These are phyloP conservation scores for Ceratobasidium papillatum DNA, from an alignment of 1,284 basidiomycete species.

Conservation along the genomic window DNA sequence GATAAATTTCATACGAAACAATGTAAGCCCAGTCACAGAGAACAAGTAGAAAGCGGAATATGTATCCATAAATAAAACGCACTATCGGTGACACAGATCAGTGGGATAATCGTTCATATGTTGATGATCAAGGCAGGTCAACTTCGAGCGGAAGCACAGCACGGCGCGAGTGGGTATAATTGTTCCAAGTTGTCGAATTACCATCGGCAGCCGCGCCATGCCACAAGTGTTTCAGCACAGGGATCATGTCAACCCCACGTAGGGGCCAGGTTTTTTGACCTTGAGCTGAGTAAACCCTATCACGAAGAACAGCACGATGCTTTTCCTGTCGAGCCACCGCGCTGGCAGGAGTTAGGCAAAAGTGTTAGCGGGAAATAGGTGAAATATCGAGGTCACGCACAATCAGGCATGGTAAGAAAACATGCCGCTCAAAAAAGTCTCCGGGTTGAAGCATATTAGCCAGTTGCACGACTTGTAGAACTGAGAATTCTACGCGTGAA, in stretches of 20 bases:
- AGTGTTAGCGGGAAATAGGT: background rate
- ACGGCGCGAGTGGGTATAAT: constrained; percentile 9
- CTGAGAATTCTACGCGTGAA: constrained; percentile 1
- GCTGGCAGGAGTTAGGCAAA: background rate
- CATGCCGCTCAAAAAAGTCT: background rate
- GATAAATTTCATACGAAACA: too few species aligned
- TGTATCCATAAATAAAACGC: too few species aligned
- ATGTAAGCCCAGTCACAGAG: too few species aligned
- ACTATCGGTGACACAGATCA: too few species aligned
- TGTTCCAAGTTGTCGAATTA: background rate
- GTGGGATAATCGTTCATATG: too few species aligned
- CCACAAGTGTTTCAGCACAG: constrained; percentile 22
- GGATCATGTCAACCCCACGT: background rate
- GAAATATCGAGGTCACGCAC: background rate
- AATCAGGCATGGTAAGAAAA: constrained; percentile 4
- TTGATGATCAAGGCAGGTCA: too few species aligned
- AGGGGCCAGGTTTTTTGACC: background rate
- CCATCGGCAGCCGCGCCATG: constrained; percentile 12
- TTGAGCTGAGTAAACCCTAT: background rate
- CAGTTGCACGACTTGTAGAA: constrained; percentile 9
- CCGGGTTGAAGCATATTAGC: background rate
- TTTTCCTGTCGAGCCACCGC: constrained; percentile 8
- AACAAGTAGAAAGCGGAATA: too few species aligned
- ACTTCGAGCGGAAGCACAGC: background rate
- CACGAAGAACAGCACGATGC: constrained; percentile 3